Conservation (phyloP, 768 basidiomycete genomes). For the Grammothele lineata region DNA sequence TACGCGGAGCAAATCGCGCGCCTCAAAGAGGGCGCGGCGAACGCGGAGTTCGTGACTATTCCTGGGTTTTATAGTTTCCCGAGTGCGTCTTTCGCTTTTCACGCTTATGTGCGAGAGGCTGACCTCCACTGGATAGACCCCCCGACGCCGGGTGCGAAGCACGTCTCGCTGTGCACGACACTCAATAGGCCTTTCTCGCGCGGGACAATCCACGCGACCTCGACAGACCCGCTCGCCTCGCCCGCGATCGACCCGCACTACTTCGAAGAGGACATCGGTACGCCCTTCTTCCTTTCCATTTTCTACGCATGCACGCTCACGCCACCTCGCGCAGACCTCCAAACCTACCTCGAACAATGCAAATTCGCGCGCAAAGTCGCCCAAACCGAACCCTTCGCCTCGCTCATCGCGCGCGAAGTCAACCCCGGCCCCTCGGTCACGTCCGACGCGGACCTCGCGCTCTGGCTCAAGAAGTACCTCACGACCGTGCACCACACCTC, state of each 20-base stretch:
- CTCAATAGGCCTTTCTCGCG: constrained; percentile 26
- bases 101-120: not conserved
- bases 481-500: constrained; percentile 21
- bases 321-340: constrained; percentile 10
- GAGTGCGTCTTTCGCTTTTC: constrained; percentile 1
- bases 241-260: constrained; percentile 26
- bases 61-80: constrained; percentile 4
- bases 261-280: constrained; percentile 25
- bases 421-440: constrained; percentile 24
- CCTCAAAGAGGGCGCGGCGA: constrained; percentile 7
- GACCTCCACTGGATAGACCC: constrained; percentile 3
- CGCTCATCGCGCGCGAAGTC: constrained; percentile 17
- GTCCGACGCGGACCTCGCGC: constrained; percentile 22
- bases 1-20: constrained; percentile 14
- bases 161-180: constrained; percentile 22
- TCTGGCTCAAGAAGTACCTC: not conserved
- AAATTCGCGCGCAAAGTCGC: constrained; percentile 23
- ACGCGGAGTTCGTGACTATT: constrained; percentile 9
- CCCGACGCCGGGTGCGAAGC: constrained; percentile 15
- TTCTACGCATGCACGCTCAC: not conserved
- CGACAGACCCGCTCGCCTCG: constrained; percentile 18
- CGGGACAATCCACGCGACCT: constrained; percentile 24
- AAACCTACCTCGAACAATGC: constrained; percentile 18
- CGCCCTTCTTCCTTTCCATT: not conserved
- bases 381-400: constrained; percentile 17